These are phyloP conservation scores for Dactylellina leptospora DNA, from an alignment of 2,329 filamentous ascomycete genomes.

Conservation along the genomic window DNA sequence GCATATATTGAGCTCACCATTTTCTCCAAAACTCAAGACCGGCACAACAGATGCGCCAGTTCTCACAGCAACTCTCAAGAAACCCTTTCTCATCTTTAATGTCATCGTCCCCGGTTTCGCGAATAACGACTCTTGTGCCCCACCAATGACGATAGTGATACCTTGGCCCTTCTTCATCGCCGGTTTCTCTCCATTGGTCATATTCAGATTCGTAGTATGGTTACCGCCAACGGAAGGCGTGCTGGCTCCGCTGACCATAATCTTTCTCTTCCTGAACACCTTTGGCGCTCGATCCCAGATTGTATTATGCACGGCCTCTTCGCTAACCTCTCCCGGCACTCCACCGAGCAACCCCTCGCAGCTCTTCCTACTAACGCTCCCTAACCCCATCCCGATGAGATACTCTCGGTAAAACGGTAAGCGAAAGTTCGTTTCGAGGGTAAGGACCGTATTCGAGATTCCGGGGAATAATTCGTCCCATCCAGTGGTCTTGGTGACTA, in stretches of 20 bases:
- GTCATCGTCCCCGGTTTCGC: slow-evolving; percentile 79
- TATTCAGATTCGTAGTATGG: background rate
- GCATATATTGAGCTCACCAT: slow-evolving; percentile 66
- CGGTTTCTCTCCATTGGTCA: slow-evolving; percentile 82
- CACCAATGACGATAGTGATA: slow-evolving; percentile 94
- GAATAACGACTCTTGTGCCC: slow-evolving; percentile 89
- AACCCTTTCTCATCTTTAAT: slow-evolving; percentile 82
- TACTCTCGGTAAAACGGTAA: slow-evolving; percentile 95
- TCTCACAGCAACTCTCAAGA: slow-evolving; percentile 89
- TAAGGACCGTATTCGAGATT: slow-evolving; percentile 91
- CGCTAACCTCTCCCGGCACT: slow-evolving; percentile 46
- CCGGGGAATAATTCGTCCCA: slow-evolving; percentile 89
- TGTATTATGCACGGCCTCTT: slow-evolving; percentile 38
- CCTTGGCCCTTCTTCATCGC: slow-evolving; percentile 58
- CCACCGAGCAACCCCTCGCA: slow-evolving; percentile 87
- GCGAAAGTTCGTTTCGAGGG: slow-evolving; percentile 94
- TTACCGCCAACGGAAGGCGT: slow-evolving; percentile 6
- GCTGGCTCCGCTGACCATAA: slow-evolving; percentile 21
- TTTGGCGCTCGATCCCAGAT: slow-evolving; percentile 48
- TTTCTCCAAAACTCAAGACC: slow-evolving; percentile 91
- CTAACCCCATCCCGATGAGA: slow-evolving; percentile 84
- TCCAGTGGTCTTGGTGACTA: slow-evolving; percentile 62
- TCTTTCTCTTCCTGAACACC: slow-evolving; percentile 34
- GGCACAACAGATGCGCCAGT: slow-evolving; percentile 94
- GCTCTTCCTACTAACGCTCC: slow-evolving; percentile 87